A percentile compares a stretch with the other conserved stretches of the same genome.
Conservation (phyloP, 2,329 filamentous ascomycete species). For the Cadophora malorum region DNA sequence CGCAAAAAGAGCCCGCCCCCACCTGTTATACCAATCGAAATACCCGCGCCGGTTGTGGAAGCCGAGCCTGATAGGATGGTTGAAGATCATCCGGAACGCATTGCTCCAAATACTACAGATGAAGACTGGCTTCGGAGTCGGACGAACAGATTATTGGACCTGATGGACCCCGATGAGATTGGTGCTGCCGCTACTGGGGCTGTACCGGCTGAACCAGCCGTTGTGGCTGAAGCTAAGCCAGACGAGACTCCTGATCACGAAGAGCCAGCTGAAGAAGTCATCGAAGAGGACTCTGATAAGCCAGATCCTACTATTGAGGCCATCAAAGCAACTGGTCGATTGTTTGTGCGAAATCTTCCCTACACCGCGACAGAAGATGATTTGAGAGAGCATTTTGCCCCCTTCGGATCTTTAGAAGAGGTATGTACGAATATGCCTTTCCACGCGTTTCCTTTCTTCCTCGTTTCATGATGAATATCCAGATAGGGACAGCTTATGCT, state of each 20-base stretch:
- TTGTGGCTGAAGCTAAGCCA: conserved; percentile 27
- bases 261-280: conserved; percentile 33
- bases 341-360: conserved; percentile 89
- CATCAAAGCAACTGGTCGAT: conserved; percentile 74
- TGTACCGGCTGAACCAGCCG: conserved; percentile 25
- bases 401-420: conserved; percentile 82
- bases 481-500: conserved; percentile 99
- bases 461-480: conserved; percentile 86
- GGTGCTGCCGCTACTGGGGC: conserved; percentile 34
- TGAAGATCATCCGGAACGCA: conserved; percentile 36
- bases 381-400: conserved; percentile 72
- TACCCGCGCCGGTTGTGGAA: conserved; percentile 21
- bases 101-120: conserved; percentile 49
- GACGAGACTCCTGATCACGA: conserved; percentile 33
- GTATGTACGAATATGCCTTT: conserved; percentile 61
- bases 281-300: conserved; percentile 39
- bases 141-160: conserved; percentile 84
- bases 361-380: conserved; percentile 82
- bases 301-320: conserved; percentile 56
- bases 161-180: conserved; percentile 64
- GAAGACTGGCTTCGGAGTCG: conserved; percentile 91
- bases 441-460: conserved; percentile 31
- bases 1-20: conserved; percentile 43
- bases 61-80: conserved; percentile 28
- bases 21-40: conserved; percentile 17